Evolutionary conservation across 441 rosid genomes (phyloP), one percentile per base, ranked within the genome.

Genomic region (Manihot esculenta): DNA sequence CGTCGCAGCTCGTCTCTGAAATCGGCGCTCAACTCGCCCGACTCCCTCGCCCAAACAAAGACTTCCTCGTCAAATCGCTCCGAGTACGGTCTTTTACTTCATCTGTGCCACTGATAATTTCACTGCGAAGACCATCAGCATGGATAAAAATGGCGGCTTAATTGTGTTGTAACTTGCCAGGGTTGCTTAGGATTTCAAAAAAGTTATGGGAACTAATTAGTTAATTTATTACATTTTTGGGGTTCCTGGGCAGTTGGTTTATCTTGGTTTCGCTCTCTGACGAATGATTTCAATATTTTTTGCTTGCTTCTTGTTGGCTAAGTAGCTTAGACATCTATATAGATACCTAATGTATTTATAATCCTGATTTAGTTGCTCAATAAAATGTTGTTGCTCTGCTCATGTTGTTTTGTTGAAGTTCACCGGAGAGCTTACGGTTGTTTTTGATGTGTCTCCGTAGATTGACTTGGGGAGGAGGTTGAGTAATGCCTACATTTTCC

Each of bases 51-150:
- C 89, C 84, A 38, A 88, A 69, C 79, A 89, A 95, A 80, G 88
- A 89, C 64, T 74, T 78, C 55, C 87, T 95, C n/a, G 84, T 92
- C 76, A 90, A 88, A 61, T 83, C 83, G 17, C 88, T 95, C 63
- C 86, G 91, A 54, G 98, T 94, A 81, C 70, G 82, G 18, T 10
- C 33, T 23, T 17, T 15, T 74, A 66, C 27, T 33, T 74, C 6
- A 30, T 41, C 11, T 18, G 30, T 59, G 27, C 13, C 1, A 10
- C 18, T 18, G n/a, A n/a, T 67, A 20, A 42, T 17, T 68, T 51
- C 41, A 9, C n/a, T 3, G 23, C 38, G 13, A 6, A 30, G 35
- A 7, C 17, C 11, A 44, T 44, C 13, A 33, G 50, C 8, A 61
- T n/a, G 0, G 3, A 17, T 15, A 24, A 42, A n/a, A 57, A 26